Evolutionary conservation across 192 early-diverging fungal genomes (phyloP), one percentile per base, ranked within the genome.

Genomic region (Irineochytrium annulatum): DNA sequence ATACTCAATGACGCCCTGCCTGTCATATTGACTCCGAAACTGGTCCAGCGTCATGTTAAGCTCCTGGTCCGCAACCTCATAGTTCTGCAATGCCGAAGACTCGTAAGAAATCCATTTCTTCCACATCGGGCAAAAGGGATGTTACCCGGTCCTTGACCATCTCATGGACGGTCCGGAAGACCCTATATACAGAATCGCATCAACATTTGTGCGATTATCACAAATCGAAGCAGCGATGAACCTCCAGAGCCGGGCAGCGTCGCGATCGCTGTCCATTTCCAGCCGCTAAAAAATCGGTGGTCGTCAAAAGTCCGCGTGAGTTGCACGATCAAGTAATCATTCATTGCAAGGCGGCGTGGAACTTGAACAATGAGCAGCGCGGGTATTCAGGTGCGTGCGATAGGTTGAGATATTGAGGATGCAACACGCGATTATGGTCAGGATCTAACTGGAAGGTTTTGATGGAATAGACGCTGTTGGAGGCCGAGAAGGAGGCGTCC

Each of bases 401-500:
- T n/a, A n/a, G n/a, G n/a, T n/a, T n/a, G n/a, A n/a, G n/a, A n/a
- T n/a, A n/a, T n/a, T n/a, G n/a, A n/a, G n/a, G n/a, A n/a, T n/a
- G n/a, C n/a, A n/a, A n/a, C n/a, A n/a, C n/a, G n/a, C n/a, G n/a
- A n/a, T n/a, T n/a, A n/a, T n/a, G n/a, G n/a, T n/a, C n/a, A n/a
- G n/a, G n/a, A n/a, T n/a, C n/a, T n/a, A n/a, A n/a, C n/a, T n/a
- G n/a, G n/a, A n/a, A n/a, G n/a, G n/a, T n/a, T n/a, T n/a, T n/a
- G n/a, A n/a, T n/a, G n/a, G n/a, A n/a, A n/a, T n/a, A 93, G 67
- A 95, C 92, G 35, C 87, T 99, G 35, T 82, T 99, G 57, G 93
- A 99, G 60, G 96, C 96, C 55, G 96, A 99, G 76, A 93, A 92
- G 74, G 93, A 94, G 65, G 93, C 94, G 28, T 83, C 91, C 57